Percentiles rank a stretch among this genome's conserved stretches.
Conservation (phyloP, 164 flowering plant genomes). For the Warburgia ugandensis region DNA sequence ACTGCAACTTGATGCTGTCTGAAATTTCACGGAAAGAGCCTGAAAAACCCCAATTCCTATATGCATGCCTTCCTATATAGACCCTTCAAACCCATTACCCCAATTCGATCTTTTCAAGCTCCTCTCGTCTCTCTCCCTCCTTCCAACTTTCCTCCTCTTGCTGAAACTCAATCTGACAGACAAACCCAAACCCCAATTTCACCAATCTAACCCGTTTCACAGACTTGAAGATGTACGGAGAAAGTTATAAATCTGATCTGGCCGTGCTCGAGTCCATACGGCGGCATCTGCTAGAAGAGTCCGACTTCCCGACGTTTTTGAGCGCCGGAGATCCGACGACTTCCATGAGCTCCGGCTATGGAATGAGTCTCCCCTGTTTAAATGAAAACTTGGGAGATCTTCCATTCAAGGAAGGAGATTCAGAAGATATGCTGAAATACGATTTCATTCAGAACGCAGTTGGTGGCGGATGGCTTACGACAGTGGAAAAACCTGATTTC, state of each 20-base stretch:
- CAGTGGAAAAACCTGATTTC: not conserved
- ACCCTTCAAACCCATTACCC: not conserved
- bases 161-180: too few relatives aligned
- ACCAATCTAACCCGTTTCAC: too few relatives aligned
- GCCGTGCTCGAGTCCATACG: conserved; percentile 45
- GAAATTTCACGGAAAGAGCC: too few relatives aligned
- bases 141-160: not conserved
- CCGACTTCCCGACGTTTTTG: conserved; percentile 10
- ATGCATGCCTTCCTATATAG: not conserved
- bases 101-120: not conserved
- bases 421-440: conserved; percentile 78
- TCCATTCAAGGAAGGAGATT: conserved; percentile 66
- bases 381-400: conserved; percentile 73
- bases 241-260: conserved; percentile 22
- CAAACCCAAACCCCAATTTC: too few relatives aligned
- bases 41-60: not conserved
- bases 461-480: conserved; percentile 58
- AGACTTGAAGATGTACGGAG: conserved; percentile 14
- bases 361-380: conserved; percentile 35
- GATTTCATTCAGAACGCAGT: conserved; percentile 60
- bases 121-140: not conserved
- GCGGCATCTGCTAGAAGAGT: conserved; percentile 38
- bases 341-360: conserved; percentile 46
- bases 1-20: too few relatives aligned
- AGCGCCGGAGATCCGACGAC: conserved; percentile 16